Base-by-base conservation (phyloP, 2,329 filamentous ascomycete species). In the Colletotrichum costaricense region DNA sequence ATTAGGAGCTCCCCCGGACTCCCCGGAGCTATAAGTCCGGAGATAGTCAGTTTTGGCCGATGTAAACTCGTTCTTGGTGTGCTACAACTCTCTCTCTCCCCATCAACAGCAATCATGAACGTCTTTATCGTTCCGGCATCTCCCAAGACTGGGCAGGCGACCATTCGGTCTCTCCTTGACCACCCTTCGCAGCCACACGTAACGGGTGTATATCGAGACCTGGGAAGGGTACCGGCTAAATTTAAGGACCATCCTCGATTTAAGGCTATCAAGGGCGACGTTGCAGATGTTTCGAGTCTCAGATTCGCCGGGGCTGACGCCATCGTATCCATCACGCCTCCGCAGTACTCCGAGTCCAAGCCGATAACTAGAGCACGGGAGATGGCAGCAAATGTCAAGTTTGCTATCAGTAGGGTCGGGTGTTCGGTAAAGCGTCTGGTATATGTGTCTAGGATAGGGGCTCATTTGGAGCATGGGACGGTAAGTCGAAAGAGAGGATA, bases 301-400 rank as follows among this genome's bases (percentile, higher is more conserved):
- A 76, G 81, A 52, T 82, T 83, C 55, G 63, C 69, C 7, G 67
- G 64, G 12, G 80, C 80, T 3, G 76, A 81, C 33, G 80, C 77
- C 5, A 78, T 83, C 22, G 77, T 83, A 58, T 83, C 82, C 52
- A 73, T 81, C 42, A 81, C 81, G 1, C 81, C 81, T 0, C 80
- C 80, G 87, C 3, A 9, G 77, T 71, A 11, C 77, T 75, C 12
- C 77, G 80, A 54, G 78, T 77, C 6, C 66, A 72, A 7, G 77
- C 80, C 26, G 52, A 75, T 19, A 74, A 72, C 24, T 74, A 80
- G 22, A 78, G 77, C 63, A 80, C 78, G 4, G 75, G 86, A 81
- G 19, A 66, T 84, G 11, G 78, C 83, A 30, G 77, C 78, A 14
- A 84, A 83, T 57, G 78, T 84, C 63, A 79, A 80, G 56, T 77